Evolutionary conservation across 371 early-diverging fungal genomes (phyloP), one percentile per base, ranked within the genome.

Genomic region (Mortierella sp.): DNA sequence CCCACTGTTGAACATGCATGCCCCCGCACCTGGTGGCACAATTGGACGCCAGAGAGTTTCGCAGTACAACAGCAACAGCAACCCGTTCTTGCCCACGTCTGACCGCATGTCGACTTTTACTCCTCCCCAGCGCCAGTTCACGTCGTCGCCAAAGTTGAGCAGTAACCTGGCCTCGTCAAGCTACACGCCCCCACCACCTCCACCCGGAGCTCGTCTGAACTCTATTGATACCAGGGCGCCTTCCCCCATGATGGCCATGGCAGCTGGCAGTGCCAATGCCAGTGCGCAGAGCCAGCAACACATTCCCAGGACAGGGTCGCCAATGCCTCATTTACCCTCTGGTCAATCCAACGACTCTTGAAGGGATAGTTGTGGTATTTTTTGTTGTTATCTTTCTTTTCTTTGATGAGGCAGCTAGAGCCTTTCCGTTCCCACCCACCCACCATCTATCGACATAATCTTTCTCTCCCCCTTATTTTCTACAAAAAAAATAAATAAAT

Each of bases 161-260:
- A 81, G 82, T 44, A 81, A 81, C 55, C 53, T 81, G 2, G 79
- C 77, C 5, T 59, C 73, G 5, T 64, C 74, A n/a, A 78, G 69
- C 44, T 86, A 86, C 69, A 79, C 82, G 11, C 81, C 81, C 4
- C 86, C 86, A 40, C 86, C 82, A 5, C 82, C 81, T 44, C 81
- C 86, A 5, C 86, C 86, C 26, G 82, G 77, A 28, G 79, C 82
- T 16, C 86, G 86, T 51, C 44, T 86, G 71, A 70, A 34, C 37
- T 81, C 82, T 40, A 82, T 86, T 72, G 86, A 86, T 46, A 86
- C 86, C 57, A 72, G 78, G 74, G 82, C 86, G 11, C 76, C 86
- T 0, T 79, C 86, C 5, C 76, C 81, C 4, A 61, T 81, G 79
- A 61, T 79, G 26, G 73, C 69, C 53, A 72, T 82, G 82, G 82